phyloP scores from a whole-genome alignment of 768 basidiomycete genomes.

The Cystoderma amianthinum region DNA sequence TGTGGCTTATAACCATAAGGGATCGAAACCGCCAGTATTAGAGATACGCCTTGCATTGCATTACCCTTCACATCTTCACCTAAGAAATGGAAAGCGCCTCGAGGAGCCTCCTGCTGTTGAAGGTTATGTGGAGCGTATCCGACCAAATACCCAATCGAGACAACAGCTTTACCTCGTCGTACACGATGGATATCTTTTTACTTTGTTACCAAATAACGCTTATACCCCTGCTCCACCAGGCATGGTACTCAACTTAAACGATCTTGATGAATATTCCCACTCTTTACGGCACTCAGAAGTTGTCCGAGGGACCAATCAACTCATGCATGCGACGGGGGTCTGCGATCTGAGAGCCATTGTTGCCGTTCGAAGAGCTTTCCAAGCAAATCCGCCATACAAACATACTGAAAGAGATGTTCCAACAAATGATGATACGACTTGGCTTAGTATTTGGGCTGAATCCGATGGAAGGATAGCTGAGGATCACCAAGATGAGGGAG shows the following conservation, averaged over 20 bases:
- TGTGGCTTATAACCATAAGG: slow-evolving; percentile 13
- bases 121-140: slow-evolving; percentile 76
- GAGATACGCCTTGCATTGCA: slow-evolving; percentile 78
- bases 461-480: slow-evolving; percentile 31
- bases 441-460: slow-evolving; percentile 23
- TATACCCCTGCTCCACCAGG: slow-evolving; percentile 71
- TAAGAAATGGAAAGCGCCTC: slow-evolving; percentile 41
- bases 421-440: slow-evolving; percentile 22
- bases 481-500: slow-evolving; percentile 64
- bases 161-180: slow-evolving; percentile 63
- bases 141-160: slow-evolving; percentile 46
- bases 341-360: slow-evolving; percentile 69
- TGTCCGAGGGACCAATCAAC: slow-evolving; percentile 55
- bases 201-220: slow-evolving; percentile 40
- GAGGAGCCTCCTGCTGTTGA: slow-evolving; percentile 79
- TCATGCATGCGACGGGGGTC: slow-evolving; percentile 59
- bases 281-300: slow-evolving; percentile 46
- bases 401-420: slow-evolving; percentile 24
- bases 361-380: slow-evolving; percentile 57
- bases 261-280: slow-evolving; percentile 20
- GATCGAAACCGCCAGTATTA: slow-evolving; percentile 40
- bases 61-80: slow-evolving; percentile 37
- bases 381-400: slow-evolving; percentile 26
- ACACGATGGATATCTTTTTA: slow-evolving; percentile 71
- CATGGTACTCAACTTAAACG: slow-evolving; percentile 18